phyloP scores from a whole-genome alignment of 2,329 filamentous ascomycete genomes.

The Penicillium sp. region DNA sequence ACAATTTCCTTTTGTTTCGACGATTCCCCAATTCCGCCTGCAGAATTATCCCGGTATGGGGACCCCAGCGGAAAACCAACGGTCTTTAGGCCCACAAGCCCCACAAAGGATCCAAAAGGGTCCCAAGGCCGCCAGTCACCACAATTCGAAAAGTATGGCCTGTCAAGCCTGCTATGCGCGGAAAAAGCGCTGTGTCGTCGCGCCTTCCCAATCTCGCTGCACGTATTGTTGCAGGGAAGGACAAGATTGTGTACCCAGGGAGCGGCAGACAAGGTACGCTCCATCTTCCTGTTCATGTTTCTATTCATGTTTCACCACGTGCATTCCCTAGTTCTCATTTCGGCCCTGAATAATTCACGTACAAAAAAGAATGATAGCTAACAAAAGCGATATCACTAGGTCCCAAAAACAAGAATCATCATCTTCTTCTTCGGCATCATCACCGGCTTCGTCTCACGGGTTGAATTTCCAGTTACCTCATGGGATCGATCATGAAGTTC shows the following conservation, averaged over 20 bases:
- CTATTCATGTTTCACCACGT: too few relatives aligned
- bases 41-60: neutral
- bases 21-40: neutral
- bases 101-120: slow-evolving; percentile 5
- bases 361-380: neutral
- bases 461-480: slow-evolving; percentile 1
- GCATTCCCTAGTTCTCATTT: too few relatives aligned
- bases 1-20: neutral
- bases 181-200: slow-evolving; percentile 9
- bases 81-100: neutral
- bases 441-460: neutral
- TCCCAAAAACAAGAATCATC: neutral
- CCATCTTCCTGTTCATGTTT: neutral
- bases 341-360: too few relatives aligned
- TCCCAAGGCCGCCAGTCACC: slow-evolving; percentile 2
- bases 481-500: slow-evolving; percentile 9
- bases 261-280: slow-evolving; percentile 4
- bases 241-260: slow-evolving; percentile 2
- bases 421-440: too few relatives aligned
- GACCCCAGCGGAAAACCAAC: neutral
- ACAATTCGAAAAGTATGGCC: neutral
- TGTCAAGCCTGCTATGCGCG: slow-evolving; percentile 8
- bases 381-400: neutral
- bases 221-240: slow-evolving; percentile 6
- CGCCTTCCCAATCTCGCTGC: slow-evolving; percentile 1